Evolutionary conservation across 1,284 basidiomycete species (phyloP), one percentile per base, ranked within the genome.

Genomic region (Lentinula novae-zelandiae): DNA sequence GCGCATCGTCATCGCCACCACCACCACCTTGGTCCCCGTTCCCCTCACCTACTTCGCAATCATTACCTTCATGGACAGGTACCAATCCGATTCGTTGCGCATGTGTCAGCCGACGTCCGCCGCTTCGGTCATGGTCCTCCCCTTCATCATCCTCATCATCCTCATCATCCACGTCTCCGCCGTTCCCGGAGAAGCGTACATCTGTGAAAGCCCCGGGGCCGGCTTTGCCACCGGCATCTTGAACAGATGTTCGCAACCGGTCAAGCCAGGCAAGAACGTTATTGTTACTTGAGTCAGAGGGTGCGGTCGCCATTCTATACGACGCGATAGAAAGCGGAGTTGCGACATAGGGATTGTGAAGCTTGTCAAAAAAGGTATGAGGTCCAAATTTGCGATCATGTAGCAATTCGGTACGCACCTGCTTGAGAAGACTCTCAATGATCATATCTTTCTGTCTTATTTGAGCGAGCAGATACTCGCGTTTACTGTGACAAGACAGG

Each of bases 401-500:
- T 20, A 64, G 60, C 20, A 56, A 46, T 27, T 34, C 9, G 27
- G 48, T 13, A 71, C 79, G 27, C 38, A 86, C 89, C 78, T 92
- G 89, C 70, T 91, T 90, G 67, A 93, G 79, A 33, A 93, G 80
- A 13, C 85, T 87, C 66, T 92, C 89, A 66, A 93, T 93, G 66
- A 92, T 87, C 22, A 83, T 78, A 74, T 93, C 90, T 75, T 93
- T 93, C 74, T 92, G 88, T 61, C 86, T 82, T 64, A 93, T 87
- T 70, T 92, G 89, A 2, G 89, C 87, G 38, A 92, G 81, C 15
- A 93, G 77, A 68, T 91, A 91, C 68, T 92, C 89, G 60, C 89
- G 84, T 76, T 92, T 92, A 70, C 90, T 52, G 39, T 36, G 31
- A n/a, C 12, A 44, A 4, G 49, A 44, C 17, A 49, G 17, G 17